Evolutionary conservation across 768 basidiomycete species (phyloP), one percentile per base, ranked within the genome.

Genomic region (Neoboletus subvelutipes): DNA sequence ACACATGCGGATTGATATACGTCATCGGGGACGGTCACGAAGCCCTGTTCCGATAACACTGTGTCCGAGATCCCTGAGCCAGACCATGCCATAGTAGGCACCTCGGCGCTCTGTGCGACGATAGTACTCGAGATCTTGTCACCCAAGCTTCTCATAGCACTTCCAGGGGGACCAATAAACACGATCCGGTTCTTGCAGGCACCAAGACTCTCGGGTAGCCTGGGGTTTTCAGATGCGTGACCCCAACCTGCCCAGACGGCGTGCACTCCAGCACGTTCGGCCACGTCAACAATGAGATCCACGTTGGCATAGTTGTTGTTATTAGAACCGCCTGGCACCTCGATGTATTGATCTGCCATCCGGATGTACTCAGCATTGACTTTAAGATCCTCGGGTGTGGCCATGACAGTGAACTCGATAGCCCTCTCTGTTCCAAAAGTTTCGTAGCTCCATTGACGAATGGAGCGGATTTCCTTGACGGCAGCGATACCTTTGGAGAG

Each of bases 191-290:
- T 83, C 73, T 92, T 92, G 73, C 87, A 92, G 4, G 93, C 88
- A 33, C 90, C 85, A 41, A 99, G 84, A 57, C 89, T 90, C 72
- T 99, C 97, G 1, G 97, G 97, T 22, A 99, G 77, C 52, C 94
- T 87, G 1, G 97, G 97, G 73, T 99, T 99, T 74, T 99, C 97
- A 3, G 97, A 98, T 28, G 97, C 97, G 73, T 99, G 97, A 49
- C 97, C 97, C 97, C 97, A 99, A 55, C 97, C 97, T 36, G 97
- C 97, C 97, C 97, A 99, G 28, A 99, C 97, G 43, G 97, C 97
- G 68, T 99, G 97, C 1, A 98, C 97, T 33, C 94, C 97, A 22
- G 94, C 83, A 62, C 97, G 88, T 75, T 99, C 95, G 42, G 97
- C 97, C 55, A 99, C 86, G 70, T 99, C 97, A 56, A 98, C 92